Base-by-base conservation (phyloP, 1,284 basidiomycete species). In the Fistulinella staudtii region DNA sequence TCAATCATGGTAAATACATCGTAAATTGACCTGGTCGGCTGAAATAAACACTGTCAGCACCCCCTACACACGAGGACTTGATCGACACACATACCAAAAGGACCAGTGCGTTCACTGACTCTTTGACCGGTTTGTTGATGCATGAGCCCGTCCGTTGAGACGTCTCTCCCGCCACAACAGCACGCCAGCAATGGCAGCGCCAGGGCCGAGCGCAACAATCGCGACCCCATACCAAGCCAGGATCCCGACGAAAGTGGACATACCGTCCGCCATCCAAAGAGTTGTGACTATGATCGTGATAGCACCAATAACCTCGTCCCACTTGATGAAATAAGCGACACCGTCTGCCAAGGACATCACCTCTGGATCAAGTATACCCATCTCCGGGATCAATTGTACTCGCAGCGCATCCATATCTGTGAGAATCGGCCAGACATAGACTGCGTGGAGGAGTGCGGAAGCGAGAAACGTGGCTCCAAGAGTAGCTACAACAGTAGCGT, bases 151-250 rank as follows among this genome's bases (percentile, higher is more conserved):
- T 17, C 29, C 29, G n/a, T 30, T 30, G 29, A 30, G 15, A 3
- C 29, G 5, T 17, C 39, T 48, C 40, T 76, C 74, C 43, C 69
- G 60, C 73, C 75, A 76, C 36, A 74, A 52, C 14, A 69, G 57
- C 2, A 70, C 60, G 1, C 65, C 72, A 14, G 63, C 59, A 15
- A 74, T 54, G 8, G 72, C 67, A 35, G 75, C 72, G 3, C 72
- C 72, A 3, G 73, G 71, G 1, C 75, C 75, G 36, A 75, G 34
- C 1, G 64, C 17, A 3, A 67, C 49, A 10, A 61, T 63, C 3
- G 64, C 61, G 2, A 66, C 18, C 1, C 56, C 45, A 43, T 70
- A 59, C 74, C 73, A 76, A 15, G 58, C 49, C 18, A 67, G 11
- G 4, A 65, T 42, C 25, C 64, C 54, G 13, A 47, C 42, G n/a